These are phyloP conservation scores for Uronychia setigera DNA, from an alignment of 73 alveolate genomes.

Conservation along the genomic window DNA sequence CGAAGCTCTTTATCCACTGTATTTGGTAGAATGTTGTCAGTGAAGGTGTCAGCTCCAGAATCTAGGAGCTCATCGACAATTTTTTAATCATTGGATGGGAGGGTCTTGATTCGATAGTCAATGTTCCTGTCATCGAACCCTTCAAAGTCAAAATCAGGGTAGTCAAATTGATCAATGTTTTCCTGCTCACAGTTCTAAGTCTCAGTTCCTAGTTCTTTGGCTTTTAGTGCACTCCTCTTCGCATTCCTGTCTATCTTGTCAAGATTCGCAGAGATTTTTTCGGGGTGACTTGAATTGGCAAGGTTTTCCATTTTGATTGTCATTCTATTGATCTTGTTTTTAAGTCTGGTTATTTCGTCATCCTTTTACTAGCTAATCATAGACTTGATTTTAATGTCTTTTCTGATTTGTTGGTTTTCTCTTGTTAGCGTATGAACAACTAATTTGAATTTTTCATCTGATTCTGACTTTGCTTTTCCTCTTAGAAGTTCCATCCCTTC, in stretches of 20 bases:
- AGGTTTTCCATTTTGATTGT: background rate
- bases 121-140: background rate
- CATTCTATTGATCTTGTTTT: slow-evolving; percentile 24
- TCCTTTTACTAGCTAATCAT: slow-evolving; percentile 26
- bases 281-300: background rate
- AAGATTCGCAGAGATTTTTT: background rate
- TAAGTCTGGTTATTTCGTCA: slow-evolving; percentile 26
- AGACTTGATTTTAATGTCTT: slow-evolving; percentile 34
- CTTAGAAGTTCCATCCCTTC: slow-evolving; percentile 34
- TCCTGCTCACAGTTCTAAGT: background rate
- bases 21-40: background rate
- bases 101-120: background rate
- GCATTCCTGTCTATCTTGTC: background rate
- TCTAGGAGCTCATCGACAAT: background rate
- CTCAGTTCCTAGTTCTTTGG: background rate
- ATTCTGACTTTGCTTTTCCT: slow-evolving; percentile 11
- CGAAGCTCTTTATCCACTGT: background rate
- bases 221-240: background rate
- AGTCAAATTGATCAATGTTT: background rate
- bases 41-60: background rate
- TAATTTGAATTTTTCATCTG: slow-evolving; percentile 44
- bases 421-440: slow-evolving; percentile 43
- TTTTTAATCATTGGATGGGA: background rate
- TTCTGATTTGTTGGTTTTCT: slow-evolving; percentile 52
- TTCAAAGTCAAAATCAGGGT: background rate